Percentiles rank a stretch among this genome's conserved stretches.
These are phyloP conservation scores for Candida chauliodis DNA, from an alignment of 805 yeast species.

Conservation along the genomic window DNA sequence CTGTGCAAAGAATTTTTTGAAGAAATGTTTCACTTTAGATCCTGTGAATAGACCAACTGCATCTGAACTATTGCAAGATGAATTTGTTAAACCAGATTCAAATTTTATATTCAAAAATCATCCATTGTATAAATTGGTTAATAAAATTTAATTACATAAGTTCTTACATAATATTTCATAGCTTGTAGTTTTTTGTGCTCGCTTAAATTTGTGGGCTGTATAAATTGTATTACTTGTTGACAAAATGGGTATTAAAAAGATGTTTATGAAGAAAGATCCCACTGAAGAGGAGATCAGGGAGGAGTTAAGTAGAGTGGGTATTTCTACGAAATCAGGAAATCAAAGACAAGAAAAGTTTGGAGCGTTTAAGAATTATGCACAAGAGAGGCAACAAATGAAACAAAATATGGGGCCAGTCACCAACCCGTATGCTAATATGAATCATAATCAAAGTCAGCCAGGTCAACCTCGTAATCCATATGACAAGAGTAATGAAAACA, in stretches of 20 bases:
- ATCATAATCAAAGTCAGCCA: slow-evolving; percentile 1
- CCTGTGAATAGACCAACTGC: slow-evolving; percentile 93
- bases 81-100: slow-evolving; percentile 38
- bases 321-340: slow-evolving; percentile 34
- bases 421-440: slow-evolving; percentile 38
- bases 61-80: slow-evolving; percentile 50
- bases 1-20: slow-evolving; percentile 68
- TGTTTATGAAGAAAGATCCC: slow-evolving; percentile 49
- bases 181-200: not conserved
- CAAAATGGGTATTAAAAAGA: slow-evolving; percentile 43
- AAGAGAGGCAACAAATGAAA: slow-evolving; percentile 31
- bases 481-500: slow-evolving; percentile 4
- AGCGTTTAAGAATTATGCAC: slow-evolving; percentile 48
- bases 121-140: slow-evolving; percentile 4
- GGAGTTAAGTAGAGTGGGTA: slow-evolving; percentile 37
- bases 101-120: slow-evolving; percentile 3
- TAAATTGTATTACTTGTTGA: no score
- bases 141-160: not conserved
- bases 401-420: slow-evolving; percentile 36
- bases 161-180: not conserved
- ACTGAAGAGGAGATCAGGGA: slow-evolving; percentile 45
- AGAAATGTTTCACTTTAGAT: slow-evolving; percentile 67
- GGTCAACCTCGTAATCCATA: slow-evolving; percentile 16
- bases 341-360: slow-evolving; percentile 47
- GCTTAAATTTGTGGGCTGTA: not conserved